A percentile compares a stretch with the other conserved stretches of the same genome.
phyloP scores from a whole-genome alignment of 73 alveolate species.

The Tetrahymena elliotti region DNA sequence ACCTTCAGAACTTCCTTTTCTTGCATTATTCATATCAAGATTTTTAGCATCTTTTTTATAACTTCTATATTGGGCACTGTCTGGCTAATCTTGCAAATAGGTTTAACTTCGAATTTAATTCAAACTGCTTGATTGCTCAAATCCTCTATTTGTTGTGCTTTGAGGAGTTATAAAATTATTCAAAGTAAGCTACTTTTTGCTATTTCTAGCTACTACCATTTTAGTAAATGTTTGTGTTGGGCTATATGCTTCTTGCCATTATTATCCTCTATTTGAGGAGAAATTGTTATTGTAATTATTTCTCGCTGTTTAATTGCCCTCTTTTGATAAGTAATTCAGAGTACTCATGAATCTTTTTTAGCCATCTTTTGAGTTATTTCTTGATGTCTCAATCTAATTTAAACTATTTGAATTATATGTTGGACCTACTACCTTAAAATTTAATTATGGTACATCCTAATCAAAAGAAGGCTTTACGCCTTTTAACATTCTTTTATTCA shows the following conservation, averaged over 20 bases:
- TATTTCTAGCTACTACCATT: neutral
- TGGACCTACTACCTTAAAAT: neutral
- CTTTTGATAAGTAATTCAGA: neutral
- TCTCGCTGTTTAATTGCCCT: neutral
- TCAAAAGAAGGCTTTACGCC: neutral
- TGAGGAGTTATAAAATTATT: neutral
- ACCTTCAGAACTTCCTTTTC: neutral
- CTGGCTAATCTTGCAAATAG: neutral
- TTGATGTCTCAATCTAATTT: neutral
- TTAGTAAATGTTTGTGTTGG: neutral
- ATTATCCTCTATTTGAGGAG: neutral
- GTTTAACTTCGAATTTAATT: neutral
- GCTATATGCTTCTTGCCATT: neutral
- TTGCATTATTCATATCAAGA: neutral
- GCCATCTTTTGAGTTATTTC: neutral
- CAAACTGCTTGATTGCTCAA: neutral
- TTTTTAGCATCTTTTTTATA: neutral
- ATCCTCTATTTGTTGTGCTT: neutral
- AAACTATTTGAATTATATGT: neutral
- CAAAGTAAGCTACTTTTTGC: neutral
- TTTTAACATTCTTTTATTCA: neutral
- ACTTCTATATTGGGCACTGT: neutral
- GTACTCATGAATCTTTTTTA: neutral
- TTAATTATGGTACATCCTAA: neutral
- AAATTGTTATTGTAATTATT: neutral